Evolutionary conservation across 2,329 filamentous ascomycete genomes (phyloP).

Genomic region (Cyphellophora attinorum): DNA sequence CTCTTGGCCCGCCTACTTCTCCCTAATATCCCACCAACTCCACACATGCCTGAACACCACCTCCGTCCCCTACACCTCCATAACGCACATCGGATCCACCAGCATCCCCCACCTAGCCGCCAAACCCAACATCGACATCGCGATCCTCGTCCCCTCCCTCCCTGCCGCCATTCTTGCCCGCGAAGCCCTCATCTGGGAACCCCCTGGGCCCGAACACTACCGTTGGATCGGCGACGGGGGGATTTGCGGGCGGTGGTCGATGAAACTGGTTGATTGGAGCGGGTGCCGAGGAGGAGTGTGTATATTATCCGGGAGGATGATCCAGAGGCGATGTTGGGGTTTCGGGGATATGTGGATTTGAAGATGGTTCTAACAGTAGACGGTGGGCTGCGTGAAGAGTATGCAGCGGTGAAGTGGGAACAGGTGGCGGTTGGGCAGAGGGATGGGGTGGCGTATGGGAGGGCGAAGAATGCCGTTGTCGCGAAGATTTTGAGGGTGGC

Average conservation of each 20-base stretch:
- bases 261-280: conserved; percentile 11
- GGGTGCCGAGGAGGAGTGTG: conserved; percentile 10
- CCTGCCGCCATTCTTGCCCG: conserved; percentile 6
- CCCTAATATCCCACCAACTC: conserved; percentile 8
- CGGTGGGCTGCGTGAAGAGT: conserved; percentile 11
- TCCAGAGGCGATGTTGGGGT: conserved; percentile 11
- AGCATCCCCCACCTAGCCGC: conserved; percentile 13
- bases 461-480: conserved; percentile 11
- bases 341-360: conserved; percentile 11
- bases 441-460: conserved; percentile 13
- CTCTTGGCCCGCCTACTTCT: conserved; percentile 13
- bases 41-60: conserved; percentile 7
- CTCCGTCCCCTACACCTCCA: conserved; percentile 7
- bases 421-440: conserved; percentile 12
- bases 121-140: conserved; percentile 19
- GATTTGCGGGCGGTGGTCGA: conserved; percentile 14
- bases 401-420: conserved; percentile 15
- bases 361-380: conserved; percentile 4
- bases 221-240: conserved; percentile 17
- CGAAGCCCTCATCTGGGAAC: conserved; percentile 14
- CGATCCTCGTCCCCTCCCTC: conserved; percentile 11
- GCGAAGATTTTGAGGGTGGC: conserved; percentile 9
- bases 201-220: conserved; percentile 14
- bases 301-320: conserved; percentile 13
- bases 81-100: conserved; percentile 19